Evolutionary conservation across 2,329 filamentous ascomycete genomes (phyloP).

Genomic region (Sporothrix variecibatus): DNA sequence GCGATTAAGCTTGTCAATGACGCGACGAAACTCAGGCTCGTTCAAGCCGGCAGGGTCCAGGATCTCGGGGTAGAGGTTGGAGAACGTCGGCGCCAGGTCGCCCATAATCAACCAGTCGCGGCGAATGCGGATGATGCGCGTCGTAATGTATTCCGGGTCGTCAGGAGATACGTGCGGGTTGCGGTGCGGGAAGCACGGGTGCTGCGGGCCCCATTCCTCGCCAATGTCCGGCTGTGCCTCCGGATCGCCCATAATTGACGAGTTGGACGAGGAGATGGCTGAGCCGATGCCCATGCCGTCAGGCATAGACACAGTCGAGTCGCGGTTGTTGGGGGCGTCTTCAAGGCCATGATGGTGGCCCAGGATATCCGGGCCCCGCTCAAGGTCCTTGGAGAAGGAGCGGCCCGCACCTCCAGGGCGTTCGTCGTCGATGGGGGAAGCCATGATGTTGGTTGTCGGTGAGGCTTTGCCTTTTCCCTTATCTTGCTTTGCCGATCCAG

Average conservation of each 20-base stretch:
- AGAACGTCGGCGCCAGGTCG: slow-evolving; percentile 89
- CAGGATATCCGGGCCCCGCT: slow-evolving; percentile 53
- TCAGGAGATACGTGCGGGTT: slow-evolving; percentile 85
- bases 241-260: slow-evolving; percentile 63
- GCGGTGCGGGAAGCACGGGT: slow-evolving; percentile 91
- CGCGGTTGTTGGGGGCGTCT: slow-evolving; percentile 32
- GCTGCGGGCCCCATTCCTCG: slow-evolving; percentile 86
- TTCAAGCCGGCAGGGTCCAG: slow-evolving; percentile 78
- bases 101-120: slow-evolving; percentile 90
- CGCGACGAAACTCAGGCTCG: slow-evolving; percentile 80
- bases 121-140: slow-evolving; percentile 86
- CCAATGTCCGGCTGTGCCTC: slow-evolving; percentile 67
- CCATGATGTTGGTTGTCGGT: slow-evolving; percentile 39
- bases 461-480: slow-evolving; percentile 51
- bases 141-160: slow-evolving; percentile 72
- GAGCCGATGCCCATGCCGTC: slow-evolving; percentile 59
- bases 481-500: slow-evolving; percentile 35
- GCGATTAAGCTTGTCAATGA: slow-evolving; percentile 81
- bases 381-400: slow-evolving; percentile 54
- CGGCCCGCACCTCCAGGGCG: slow-evolving; percentile 35
- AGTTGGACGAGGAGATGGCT: slow-evolving; percentile 57
- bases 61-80: slow-evolving; percentile 94
- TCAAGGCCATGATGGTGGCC: slow-evolving; percentile 30
- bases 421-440: slow-evolving; percentile 41
- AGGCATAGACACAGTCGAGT: slow-evolving; percentile 52